phyloP scores from a whole-genome alignment of 306 rosid genomes.

The Myrica gale region DNA sequence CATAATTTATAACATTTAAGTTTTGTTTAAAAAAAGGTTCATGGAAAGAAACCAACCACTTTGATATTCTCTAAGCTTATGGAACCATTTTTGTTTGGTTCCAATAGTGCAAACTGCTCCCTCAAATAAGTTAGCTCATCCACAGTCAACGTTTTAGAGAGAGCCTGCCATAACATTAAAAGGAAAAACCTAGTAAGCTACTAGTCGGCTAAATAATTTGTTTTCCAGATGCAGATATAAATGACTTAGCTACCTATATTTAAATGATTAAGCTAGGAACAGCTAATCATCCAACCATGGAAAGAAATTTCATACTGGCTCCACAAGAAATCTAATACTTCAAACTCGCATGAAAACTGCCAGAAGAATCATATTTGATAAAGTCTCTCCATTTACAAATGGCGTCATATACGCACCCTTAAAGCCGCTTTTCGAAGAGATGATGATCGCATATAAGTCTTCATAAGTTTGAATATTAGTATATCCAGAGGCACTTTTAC shows the following conservation, averaged over 20 bases:
- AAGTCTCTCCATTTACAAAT: slow-evolving; percentile 9
- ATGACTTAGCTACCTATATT: not conserved
- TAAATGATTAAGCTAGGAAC: not conserved
- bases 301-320: not conserved
- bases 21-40: slow-evolving; percentile 7
- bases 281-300: not conserved
- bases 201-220: not conserved
- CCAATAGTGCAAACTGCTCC: slow-evolving; percentile 71
- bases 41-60: slow-evolving; percentile 59
- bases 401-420: slow-evolving; percentile 56
- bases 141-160: slow-evolving; percentile 69
- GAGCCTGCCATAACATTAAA: slow-evolving; percentile 53
- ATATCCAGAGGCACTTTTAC: slow-evolving; percentile 76
- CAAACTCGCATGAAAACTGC: not conserved
- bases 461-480: slow-evolving; percentile 81
- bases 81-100: slow-evolving; percentile 76
- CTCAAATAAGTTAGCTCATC: slow-evolving; percentile 66
- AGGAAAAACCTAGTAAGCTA: slow-evolving; percentile 6
- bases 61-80: slow-evolving; percentile 80
- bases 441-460: slow-evolving; percentile 80
- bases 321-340: not conserved
- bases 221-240: not conserved
- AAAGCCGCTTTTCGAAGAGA: slow-evolving; percentile 85
- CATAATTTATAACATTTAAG: slow-evolving; percentile 20
- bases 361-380: not conserved